Percentiles rank a stretch among this genome's conserved stretches.
Conservation (phyloP, 495 filamentous ascomycete genomes). For the Jackrogersella multiformis region DNA sequence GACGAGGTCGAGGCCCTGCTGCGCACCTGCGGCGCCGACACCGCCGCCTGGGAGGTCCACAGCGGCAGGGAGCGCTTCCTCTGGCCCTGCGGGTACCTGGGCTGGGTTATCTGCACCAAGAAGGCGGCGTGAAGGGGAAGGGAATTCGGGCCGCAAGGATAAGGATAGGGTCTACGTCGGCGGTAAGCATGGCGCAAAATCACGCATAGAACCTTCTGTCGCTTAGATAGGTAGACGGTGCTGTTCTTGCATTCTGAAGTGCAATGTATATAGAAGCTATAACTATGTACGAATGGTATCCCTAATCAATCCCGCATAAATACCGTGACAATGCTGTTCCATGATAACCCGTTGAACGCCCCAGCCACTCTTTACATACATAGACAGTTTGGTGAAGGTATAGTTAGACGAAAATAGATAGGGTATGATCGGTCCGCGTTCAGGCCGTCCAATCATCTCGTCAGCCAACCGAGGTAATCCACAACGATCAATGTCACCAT, state of each 20-base stretch:
- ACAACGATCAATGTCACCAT: conserved; percentile 95
- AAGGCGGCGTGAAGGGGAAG: conserved; percentile 9
- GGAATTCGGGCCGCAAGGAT: background rate
- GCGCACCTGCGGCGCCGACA: conserved; percentile 57
- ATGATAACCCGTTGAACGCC: conserved; percentile 33
- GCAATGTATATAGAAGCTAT: conserved; percentile 24
- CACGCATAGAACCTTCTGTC: background rate
- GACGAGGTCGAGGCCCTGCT: conserved; percentile 69
- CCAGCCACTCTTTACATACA: conserved; percentile 9
- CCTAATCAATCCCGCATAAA: conserved; percentile 26
- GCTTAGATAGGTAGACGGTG: background rate
- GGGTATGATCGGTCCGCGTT: conserved; percentile 17
- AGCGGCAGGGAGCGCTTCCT: conserved; percentile 62
- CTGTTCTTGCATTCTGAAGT: conserved; percentile 16
- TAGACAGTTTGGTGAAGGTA: background rate
- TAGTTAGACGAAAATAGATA: background rate
- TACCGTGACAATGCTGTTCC: conserved; percentile 21
- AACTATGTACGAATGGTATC: conserved; percentile 41
- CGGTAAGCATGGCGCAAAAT: conserved; percentile 16
- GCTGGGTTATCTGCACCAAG: conserved; percentile 61
- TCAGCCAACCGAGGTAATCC: conserved; percentile 87
- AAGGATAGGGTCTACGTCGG: background rate
- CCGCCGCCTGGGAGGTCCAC: conserved; percentile 61
- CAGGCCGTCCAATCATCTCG: conserved; percentile 59
- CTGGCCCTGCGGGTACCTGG: conserved; percentile 59